Base-by-base conservation (phyloP, 495 filamentous ascomycete genomes). In the Aspergillus biplanus region DNA sequence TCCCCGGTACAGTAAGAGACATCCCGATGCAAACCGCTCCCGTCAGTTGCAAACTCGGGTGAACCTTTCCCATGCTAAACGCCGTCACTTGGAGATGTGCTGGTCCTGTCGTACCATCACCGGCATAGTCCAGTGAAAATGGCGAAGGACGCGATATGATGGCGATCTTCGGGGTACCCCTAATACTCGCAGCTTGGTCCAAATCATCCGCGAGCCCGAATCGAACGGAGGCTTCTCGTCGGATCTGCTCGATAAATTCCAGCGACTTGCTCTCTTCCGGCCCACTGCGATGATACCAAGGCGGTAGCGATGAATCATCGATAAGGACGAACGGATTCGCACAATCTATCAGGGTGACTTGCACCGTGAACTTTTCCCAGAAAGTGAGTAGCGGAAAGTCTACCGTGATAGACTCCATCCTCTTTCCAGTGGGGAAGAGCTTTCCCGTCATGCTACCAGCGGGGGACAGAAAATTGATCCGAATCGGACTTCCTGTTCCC, bases 241-340 rank as follows among this genome's bases (percentile, higher is more conserved):
- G 67, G 34, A 77, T 74, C 2, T 65, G 58, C 57, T 77, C 75
- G 6, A 67, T 64, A 0, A 72, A 37, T 3, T 47, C 33, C 0
- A 66, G 8, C 1, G 58, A 21, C 21, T 65, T 52, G 7, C 16
- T 18, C 12, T 33, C 7, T 6, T 57, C 39, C 5, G 61, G 52
- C 21, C 58, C 56, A 0, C 46, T 31, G 5, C 13, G 4, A 27
- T 64, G 21, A 7, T 62, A 63, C 11, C 60, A 8, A 1, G 63
- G 11, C 1, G 68, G 59, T 33, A 77, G 12, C 3, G 67, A 73
- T 12, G 50, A 34, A 11, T 62, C 44, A 62, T 73, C 73, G 4
- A 77, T 68, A 11, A 77, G 63, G 21, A 77, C 69, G 37, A 77
- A 77, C 12, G 75, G 73, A 39, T 77, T 77, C 3, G 70, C 69